phyloP scores from a whole-genome alignment of 495 filamentous ascomycete genomes.

The Cercophora samala region DNA sequence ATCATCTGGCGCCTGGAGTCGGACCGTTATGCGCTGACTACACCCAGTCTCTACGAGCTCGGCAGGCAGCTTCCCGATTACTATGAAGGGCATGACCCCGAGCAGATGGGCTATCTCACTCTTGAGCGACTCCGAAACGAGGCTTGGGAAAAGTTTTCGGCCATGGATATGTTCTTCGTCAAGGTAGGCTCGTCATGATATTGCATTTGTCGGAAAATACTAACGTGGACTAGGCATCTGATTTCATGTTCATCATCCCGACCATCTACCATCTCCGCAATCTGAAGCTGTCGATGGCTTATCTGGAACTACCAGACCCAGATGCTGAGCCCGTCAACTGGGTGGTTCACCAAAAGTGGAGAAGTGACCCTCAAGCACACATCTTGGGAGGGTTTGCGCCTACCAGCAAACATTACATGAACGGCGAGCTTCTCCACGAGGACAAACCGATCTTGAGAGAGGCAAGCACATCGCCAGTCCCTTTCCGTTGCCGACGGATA shows the following conservation, averaged over 20 bases:
- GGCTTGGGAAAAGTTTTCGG: conserved; percentile 48
- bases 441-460: conserved; percentile 34
- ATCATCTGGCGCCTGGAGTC: conserved; percentile 50
- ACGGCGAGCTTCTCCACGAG: conserved; percentile 45
- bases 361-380: conserved; percentile 46
- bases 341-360: conserved; percentile 47
- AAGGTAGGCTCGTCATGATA: conserved; percentile 47
- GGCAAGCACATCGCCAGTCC: conserved; percentile 45
- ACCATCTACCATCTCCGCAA: conserved; percentile 66
- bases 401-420: conserved; percentile 46
- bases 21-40: conserved; percentile 47
- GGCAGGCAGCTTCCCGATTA: conserved; percentile 43
- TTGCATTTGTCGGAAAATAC: background rate
- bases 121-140: conserved; percentile 41
- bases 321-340: conserved; percentile 38
- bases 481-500: conserved; percentile 37
- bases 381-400: conserved; percentile 42
- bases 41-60: conserved; percentile 42
- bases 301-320: conserved; percentile 49
- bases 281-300: conserved; percentile 53
- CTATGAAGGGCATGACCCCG: conserved; percentile 42
- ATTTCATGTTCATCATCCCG: conserved; percentile 70
- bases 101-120: conserved; percentile 35
- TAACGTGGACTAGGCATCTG: conserved; percentile 52
- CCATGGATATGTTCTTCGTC: conserved; percentile 70